Evolutionary conservation across 257 asterid species (phyloP), one percentile per base, ranked within the genome.

Genomic region (Primulina huaijiensis): DNA sequence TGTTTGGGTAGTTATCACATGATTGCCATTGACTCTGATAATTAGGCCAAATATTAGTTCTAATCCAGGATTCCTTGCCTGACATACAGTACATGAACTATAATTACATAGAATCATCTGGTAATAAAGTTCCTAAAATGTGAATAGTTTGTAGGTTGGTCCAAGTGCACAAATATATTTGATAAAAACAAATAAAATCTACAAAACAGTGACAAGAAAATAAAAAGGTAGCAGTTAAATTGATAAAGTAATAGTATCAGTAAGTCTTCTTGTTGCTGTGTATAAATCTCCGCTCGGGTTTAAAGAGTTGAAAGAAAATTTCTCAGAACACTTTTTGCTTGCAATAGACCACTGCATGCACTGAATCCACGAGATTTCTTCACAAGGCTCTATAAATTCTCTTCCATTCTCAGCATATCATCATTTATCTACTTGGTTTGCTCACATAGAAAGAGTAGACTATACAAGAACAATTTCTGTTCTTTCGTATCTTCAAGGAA

Each of bases 81-180:
- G 38, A 56, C 64, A 57, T 53, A 38, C 29, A 30, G 64, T 50
- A 50, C n/a, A 12, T 16, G 57, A 16, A 6, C 21, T 50, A 62
- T 77, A 68, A 55, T 12, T 65, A 61, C 38, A 73, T 53, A 74
- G 75, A 80, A 75, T 72, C 72, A 67, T 76, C 37, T 67, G 55
- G 63, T 68, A 67, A 71, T 67, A 62, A 31, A 46, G 63, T 70
- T 71, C 75, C 65, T 68, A 69, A 64, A 77, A 75, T 72, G 70
- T 75, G 76, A 70, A 73, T 70, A 69, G 35, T 58, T 12, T 59
- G 66, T 8, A 27, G 35, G 23, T 64, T 37, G 69, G 73, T 59
- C 73, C 66, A 30, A 66, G 59, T 29, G 66, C 55, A 71, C 73
- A 33, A 71, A 14, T 70, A 68, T 72, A 72, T 53, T 64, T 60